Evolutionary conservation across 2,329 filamentous ascomycete genomes (phyloP).

Genomic region (Lomentospora prolificans): DNA sequence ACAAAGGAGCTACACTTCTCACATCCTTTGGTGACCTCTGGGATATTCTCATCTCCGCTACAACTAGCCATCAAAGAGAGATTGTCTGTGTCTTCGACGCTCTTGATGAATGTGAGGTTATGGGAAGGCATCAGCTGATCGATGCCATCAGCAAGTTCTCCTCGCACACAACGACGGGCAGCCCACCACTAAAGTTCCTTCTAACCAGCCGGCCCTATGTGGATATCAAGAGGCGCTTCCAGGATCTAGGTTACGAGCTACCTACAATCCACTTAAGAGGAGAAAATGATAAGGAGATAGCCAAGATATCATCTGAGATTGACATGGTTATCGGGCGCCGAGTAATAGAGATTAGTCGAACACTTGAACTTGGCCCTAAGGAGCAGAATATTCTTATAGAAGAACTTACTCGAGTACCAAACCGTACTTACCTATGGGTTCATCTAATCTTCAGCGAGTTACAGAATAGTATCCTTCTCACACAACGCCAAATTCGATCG

Average conservation of each 20-base stretch:
- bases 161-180: neutral
- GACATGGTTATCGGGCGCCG: constrained; percentile 12
- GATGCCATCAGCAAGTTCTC: neutral
- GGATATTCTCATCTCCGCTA: constrained; percentile 16
- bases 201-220: constrained; percentile 22
- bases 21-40: constrained; percentile 21
- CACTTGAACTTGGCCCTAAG: constrained; percentile 5
- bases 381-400: constrained; percentile 6
- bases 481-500: constrained; percentile 11
- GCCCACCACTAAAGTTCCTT: constrained; percentile 24
- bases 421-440: constrained; percentile 19
- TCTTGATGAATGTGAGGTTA: constrained; percentile 27
- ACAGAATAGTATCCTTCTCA: neutral
- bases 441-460: constrained; percentile 13
- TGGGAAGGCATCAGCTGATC: neutral
- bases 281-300: constrained; percentile 11
- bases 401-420: constrained; percentile 5
- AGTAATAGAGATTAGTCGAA: constrained; percentile 11
- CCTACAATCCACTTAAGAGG: constrained; percentile 14
- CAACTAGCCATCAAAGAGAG: constrained; percentile 12
- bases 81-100: constrained; percentile 29
- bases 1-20: constrained; percentile 11
- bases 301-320: constrained; percentile 15
- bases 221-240: constrained; percentile 15
- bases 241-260: constrained; percentile 3